Evolutionary conservation across 306 rosid species (phyloP).

Genomic region (Nissolia schottii): DNA sequence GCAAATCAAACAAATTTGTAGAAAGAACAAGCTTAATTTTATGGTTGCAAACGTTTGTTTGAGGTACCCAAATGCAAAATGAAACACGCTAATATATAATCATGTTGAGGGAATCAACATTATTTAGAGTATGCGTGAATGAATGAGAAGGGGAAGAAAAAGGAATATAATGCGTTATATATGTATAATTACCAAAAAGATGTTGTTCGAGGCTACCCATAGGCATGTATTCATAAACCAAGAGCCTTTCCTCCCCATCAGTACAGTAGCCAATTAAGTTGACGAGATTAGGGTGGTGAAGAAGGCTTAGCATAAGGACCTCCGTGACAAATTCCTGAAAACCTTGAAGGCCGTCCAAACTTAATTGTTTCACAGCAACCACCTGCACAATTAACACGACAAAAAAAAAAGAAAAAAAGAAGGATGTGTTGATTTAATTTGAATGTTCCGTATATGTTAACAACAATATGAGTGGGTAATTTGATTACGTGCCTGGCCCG

Average conservation of each 20-base stretch:
- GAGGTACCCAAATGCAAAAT: too few species aligned
- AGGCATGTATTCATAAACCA: slow-evolving; percentile 67
- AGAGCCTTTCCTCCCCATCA: slow-evolving; percentile 78
- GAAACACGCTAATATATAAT: too few species aligned
- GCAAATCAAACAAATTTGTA: too few species aligned
- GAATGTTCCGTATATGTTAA: too few species aligned
- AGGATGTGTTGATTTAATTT: too few species aligned
- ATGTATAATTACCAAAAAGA: slow-evolving; percentile 49
- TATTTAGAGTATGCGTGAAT: too few species aligned
- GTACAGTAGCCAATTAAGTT: slow-evolving; percentile 80
- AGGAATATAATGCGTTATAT: background rate
- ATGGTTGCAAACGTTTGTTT: too few species aligned
- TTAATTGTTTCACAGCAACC: slow-evolving; percentile 77
- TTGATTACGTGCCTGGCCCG: slow-evolving; percentile 43
- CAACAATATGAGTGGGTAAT: too few species aligned
- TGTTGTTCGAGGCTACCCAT: slow-evolving; percentile 73
- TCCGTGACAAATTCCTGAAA: slow-evolving; percentile 74
- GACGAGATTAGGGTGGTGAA: slow-evolving; percentile 76
- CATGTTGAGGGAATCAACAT: too few species aligned
- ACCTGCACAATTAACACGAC: slow-evolving; percentile 25
- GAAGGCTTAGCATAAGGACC: slow-evolving; percentile 76
- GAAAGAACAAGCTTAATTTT: too few species aligned
- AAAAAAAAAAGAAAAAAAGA: background rate
- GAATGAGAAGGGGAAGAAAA: background rate
- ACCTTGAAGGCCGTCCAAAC: slow-evolving; percentile 68